Evolutionary conservation across 768 basidiomycete species (phyloP), one percentile per base, ranked within the genome.

Genomic region (Rhizopogon sp.): DNA sequence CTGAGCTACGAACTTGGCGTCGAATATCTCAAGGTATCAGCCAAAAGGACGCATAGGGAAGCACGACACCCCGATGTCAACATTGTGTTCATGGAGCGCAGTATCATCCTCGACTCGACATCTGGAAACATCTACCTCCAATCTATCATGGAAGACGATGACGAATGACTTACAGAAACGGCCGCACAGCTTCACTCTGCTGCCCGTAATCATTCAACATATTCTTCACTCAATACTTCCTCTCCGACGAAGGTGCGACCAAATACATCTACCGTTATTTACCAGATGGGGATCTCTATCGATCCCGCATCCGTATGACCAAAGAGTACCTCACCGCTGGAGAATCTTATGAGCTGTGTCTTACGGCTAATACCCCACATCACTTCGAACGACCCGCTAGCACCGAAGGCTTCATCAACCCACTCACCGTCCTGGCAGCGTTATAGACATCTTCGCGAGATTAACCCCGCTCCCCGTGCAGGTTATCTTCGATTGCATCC

Each of bases 261-360:
- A 16, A 58, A 57, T 52, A 35, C 58, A 43, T 67, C 70, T 29
- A 61, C 63, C 16, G 70, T 88, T 45, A 68, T 62, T 65, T 85
- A 40, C 88, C 89, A 0, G 76, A 83, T 59, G 78, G 79, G 62
- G 67, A 69, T 1, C 62, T 66, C 2, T 97, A 98, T 70, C 80
- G 87, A 31, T 69, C 79, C 25, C 80, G 80, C 16, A 93, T 97
- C 60, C 72, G 80, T 17, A 64, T 74, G 52, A 88, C 90, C 11
- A 84, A 92, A 64, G 84, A 90, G 53, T 77, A 79, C 57, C 81
- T 97, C 39, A 87, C 78, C 56, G 77, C 85, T 31, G 95, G 95
- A 3, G 89, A 97, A 65, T 91, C 91, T 2, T 98, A 98, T 70
- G 95, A 98, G 66, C 79, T 98, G 37, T 97, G 94, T 60, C 74